A percentile compares a stretch with the other conserved stretches of the same genome.
phyloP scores from a whole-genome alignment of 192 early-diverging fungal genomes.

The Coemansia sp. region DNA sequence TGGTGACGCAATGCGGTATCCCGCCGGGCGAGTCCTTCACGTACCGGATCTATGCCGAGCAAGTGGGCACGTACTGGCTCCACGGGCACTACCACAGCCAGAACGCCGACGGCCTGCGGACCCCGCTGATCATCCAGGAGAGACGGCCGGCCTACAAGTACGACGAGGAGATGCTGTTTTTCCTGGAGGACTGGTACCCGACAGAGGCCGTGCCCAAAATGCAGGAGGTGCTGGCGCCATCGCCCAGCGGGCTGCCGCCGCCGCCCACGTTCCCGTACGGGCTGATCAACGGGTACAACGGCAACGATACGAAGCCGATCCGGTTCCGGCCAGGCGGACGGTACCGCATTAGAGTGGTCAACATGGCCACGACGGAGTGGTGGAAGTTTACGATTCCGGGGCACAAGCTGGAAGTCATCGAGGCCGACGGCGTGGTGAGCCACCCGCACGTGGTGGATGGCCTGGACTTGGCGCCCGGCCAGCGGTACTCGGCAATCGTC shows the following conservation, averaged over 20 bases:
- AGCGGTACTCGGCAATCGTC: constrained; percentile 75
- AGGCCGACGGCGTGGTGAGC: constrained; percentile 66
- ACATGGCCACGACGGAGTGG: constrained; percentile 65
- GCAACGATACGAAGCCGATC: constrained; percentile 53
- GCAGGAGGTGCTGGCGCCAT: constrained; percentile 40
- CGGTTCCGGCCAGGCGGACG: constrained; percentile 68
- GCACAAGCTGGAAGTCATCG: constrained; percentile 72
- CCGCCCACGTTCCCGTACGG: constrained; percentile 3
- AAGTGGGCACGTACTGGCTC: constrained; percentile 75
- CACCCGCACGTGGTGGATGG: constrained; percentile 52
- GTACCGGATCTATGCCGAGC: constrained; percentile 57
- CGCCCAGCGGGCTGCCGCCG: constrained; percentile 56
- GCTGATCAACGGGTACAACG: constrained; percentile 43
- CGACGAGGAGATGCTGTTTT: constrained; percentile 57
- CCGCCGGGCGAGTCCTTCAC: constrained; percentile 60
- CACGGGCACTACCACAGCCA: constrained; percentile 66
- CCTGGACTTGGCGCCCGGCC: constrained; percentile 63
- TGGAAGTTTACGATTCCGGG: constrained; percentile 72
- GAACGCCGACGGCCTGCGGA: constrained; percentile 76
- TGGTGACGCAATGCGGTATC: constrained; percentile 71
- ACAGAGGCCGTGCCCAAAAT: constrained; percentile 23
- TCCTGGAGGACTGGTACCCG: constrained; percentile 67
- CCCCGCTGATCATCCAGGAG: constrained; percentile 61
- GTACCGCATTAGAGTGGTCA: constrained; percentile 75
- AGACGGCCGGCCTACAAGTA: constrained; percentile 48